Conservation (phyloP, 768 basidiomycete species). For the Rhizopogon vesiculosus region DNA sequence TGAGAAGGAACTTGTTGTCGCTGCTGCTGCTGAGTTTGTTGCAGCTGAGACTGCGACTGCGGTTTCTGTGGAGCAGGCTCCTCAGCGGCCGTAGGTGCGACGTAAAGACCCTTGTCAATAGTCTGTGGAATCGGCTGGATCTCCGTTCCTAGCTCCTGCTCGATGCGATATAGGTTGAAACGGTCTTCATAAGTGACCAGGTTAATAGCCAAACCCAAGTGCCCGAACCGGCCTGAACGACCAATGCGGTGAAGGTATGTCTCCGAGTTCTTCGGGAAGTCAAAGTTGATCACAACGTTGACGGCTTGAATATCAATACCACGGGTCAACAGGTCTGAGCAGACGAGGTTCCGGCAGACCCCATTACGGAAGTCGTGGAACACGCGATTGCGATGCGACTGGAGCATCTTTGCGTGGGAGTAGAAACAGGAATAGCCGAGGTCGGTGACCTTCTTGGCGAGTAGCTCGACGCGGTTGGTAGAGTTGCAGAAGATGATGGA, state of each 20-base stretch:
- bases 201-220: conserved; percentile 95
- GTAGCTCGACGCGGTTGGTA: conserved; percentile 97
- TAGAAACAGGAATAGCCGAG: conserved; percentile 99
- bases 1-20: conserved; percentile 24
- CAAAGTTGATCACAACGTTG: conserved; percentile 99
- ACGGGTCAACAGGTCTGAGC: conserved; percentile 94
- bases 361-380: conserved; percentile 99
- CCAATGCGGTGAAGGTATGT: conserved; percentile 99
- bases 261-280: conserved; percentile 98
- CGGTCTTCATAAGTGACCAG: conserved; percentile 97
- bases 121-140: conserved; percentile 90
- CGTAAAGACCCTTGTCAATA: conserved; percentile 92
- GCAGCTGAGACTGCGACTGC: conserved; percentile 30
- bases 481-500: conserved; percentile 99
- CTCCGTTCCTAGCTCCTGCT: conserved; percentile 97
- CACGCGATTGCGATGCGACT: conserved; percentile 97
- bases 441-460: conserved; percentile 99
- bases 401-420: conserved; percentile 99
- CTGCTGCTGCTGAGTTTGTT: conserved; percentile 22
- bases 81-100: conserved; percentile 60
- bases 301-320: conserved; percentile 99
- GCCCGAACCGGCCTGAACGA: conserved; percentile 95
- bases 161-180: conserved; percentile 96
- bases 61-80: conserved; percentile 42
- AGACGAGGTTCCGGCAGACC: conserved; percentile 97